Percentiles rank a stretch among this genome's conserved stretches.
Evolutionary conservation across 768 basidiomycete genomes (phyloP).

Genomic region (Macrolepiota dolichaula): DNA sequence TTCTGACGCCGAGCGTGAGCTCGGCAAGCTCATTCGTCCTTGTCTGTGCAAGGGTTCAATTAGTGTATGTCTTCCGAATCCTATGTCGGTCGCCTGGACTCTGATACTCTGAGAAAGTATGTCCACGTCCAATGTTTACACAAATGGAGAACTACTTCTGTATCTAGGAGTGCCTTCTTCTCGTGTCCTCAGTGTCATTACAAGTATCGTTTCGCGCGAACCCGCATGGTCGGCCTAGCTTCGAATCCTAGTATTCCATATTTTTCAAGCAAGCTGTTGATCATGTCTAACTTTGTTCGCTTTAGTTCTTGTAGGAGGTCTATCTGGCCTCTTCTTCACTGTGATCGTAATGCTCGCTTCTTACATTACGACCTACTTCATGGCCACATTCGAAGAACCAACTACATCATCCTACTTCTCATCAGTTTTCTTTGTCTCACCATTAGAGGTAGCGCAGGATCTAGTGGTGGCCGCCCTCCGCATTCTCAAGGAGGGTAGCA

Average conservation of each 20-base stretch:
- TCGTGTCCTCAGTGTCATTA: conserved; percentile 80
- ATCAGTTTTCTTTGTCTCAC: conserved; percentile 44
- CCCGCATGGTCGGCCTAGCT: conserved; percentile 65
- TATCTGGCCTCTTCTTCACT: conserved; percentile 63
- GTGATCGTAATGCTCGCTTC: conserved; percentile 65
- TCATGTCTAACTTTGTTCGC: conserved; percentile 8
- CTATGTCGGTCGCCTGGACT: background rate
- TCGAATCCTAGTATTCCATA: conserved; percentile 65
- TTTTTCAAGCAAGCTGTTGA: conserved; percentile 2
- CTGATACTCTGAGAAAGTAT: conserved; percentile 39
- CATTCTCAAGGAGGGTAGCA: conserved; percentile 55
- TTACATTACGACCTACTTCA: conserved; percentile 64
- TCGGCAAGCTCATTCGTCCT: conserved; percentile 80
- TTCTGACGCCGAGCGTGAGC: conserved; percentile 48
- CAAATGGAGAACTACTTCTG: conserved; percentile 64
- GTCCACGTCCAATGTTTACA: conserved; percentile 81
- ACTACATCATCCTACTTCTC: conserved; percentile 31
- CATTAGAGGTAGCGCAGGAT: conserved; percentile 55
- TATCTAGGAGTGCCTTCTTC: conserved; percentile 69
- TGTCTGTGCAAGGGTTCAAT: conserved; percentile 80
- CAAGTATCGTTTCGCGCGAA: conserved; percentile 72
- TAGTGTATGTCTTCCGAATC: conserved; percentile 36
- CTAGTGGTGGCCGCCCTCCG: conserved; percentile 61
- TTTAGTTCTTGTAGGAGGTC: conserved; percentile 59
- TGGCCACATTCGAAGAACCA: conserved; percentile 57